Conservation (phyloP, 371 early-diverging fungal genomes). For the Rhizopus sp. region DNA sequence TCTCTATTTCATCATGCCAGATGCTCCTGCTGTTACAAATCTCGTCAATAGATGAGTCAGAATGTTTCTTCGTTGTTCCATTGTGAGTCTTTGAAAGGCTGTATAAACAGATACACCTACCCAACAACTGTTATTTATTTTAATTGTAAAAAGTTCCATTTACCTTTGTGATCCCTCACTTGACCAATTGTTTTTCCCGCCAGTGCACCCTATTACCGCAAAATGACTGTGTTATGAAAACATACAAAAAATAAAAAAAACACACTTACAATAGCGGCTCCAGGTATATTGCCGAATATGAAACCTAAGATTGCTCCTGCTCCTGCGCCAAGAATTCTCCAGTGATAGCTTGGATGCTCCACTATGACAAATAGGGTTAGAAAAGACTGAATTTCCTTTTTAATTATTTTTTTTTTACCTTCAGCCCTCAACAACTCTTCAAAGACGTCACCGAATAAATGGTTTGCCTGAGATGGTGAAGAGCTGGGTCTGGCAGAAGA, state of each 20-base stretch:
- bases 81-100: slow-evolving; percentile 39
- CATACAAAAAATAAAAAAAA: not conserved
- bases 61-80: slow-evolving; percentile 39
- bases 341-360: slow-evolving; percentile 28
- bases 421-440: slow-evolving; percentile 29
- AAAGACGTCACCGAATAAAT: slow-evolving; percentile 32
- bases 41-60: slow-evolving; percentile 39
- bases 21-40: slow-evolving; percentile 42
- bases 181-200: slow-evolving; percentile 32
- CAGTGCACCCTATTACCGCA: slow-evolving; percentile 22
- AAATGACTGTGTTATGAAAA: not conserved
- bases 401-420: slow-evolving; percentile 12
- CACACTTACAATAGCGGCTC: slow-evolving; percentile 31
- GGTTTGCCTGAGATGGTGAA: slow-evolving; percentile 24
- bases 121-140: not conserved
- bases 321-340: slow-evolving; percentile 29
- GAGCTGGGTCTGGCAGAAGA: slow-evolving; percentile 19
- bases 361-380: slow-evolving; percentile 11
- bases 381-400: not conserved
- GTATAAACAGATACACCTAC: slow-evolving; percentile 48
- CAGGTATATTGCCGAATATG: slow-evolving; percentile 32
- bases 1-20: slow-evolving; percentile 46
- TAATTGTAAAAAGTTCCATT: not conserved
- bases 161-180: slow-evolving; percentile 38
- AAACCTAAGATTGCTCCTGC: slow-evolving; percentile 32